Evolutionary conservation across 495 filamentous ascomycete genomes (phyloP).

Genomic region (Lindgomyces ingoldianus): DNA sequence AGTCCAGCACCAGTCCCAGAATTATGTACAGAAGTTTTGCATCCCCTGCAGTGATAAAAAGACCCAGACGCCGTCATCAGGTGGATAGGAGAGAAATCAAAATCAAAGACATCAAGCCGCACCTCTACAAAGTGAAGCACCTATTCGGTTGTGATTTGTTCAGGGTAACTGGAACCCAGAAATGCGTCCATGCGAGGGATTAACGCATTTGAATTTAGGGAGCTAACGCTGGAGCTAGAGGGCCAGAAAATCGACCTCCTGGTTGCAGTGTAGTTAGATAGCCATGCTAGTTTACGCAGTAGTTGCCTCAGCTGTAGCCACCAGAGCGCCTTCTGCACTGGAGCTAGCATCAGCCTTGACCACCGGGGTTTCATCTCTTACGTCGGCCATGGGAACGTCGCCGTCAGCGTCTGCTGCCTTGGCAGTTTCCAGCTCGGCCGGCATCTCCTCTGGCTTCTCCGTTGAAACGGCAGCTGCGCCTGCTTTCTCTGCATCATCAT

Average conservation of each 20-base stretch:
- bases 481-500: conserved; percentile 51
- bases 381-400: conserved; percentile 31
- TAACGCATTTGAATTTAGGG: background rate
- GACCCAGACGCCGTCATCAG: background rate
- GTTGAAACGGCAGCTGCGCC: conserved; percentile 48
- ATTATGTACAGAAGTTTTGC: background rate
- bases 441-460: conserved; percentile 1
- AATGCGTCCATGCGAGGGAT: background rate
- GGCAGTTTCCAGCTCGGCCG: conserved; percentile 4
- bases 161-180: background rate
- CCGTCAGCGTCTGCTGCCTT: conserved; percentile 22
- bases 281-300: background rate
- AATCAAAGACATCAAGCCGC: background rate
- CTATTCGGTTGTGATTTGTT: background rate
- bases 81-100: background rate
- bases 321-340: conserved; percentile 14
- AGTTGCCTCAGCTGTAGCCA: background rate
- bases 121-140: background rate
- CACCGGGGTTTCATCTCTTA: conserved; percentile 9
- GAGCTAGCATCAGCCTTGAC: conserved; percentile 8
- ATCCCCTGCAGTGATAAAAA: background rate
- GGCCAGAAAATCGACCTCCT: background rate
- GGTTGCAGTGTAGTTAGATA: background rate
- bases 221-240: background rate
- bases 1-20: background rate